Evolutionary conservation across 2,329 filamentous ascomycete genomes (phyloP), one percentile per base, ranked within the genome.

Genomic region (Fusarium avenaceum): DNA sequence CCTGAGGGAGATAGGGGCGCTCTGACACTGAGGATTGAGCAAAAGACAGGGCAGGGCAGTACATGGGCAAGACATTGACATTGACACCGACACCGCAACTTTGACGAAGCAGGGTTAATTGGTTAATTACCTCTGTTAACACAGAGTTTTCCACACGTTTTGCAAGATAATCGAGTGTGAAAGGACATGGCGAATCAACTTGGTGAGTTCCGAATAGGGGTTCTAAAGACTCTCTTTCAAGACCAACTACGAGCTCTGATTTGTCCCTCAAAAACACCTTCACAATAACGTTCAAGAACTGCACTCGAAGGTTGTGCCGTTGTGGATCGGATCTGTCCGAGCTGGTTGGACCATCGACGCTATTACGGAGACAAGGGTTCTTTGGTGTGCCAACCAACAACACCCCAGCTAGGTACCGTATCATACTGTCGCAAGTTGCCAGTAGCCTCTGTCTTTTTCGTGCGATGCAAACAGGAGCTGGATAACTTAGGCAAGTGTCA

Each of bases 301-400:
- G 39, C 32, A 48, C 30, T 51, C 54, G 45, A 38, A 33, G 51
- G 65, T 69, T 69, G 57, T 61, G 59, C 26, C 38, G 19, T 62
- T 55, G 62, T 57, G 57, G 65, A 69, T 61, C 57, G 43, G 57
- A 69, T 69, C 65, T 70, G 49, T 69, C 52, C 61, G 61, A 63
- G 58, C 51, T 57, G 66, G 56, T 66, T 64, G 66, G 64, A 49
- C 46, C 59, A 54, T 57, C 61, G 53, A 48, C 43, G 47, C 65
- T 69, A 67, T 61, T 56, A 55, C 45, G 56, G 56, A 62, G 39
- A 33, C 20, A 45, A 61, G 43, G 33, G 35, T 46, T 38, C 39
- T 65, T 24, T 39, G 30, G 48, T 59, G 46, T 57, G 44, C 40
- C 32, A 45, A 32, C 62, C 66, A 67, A 70, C 67, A 50, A 48